Percentiles rank a stretch among this genome's conserved stretches.
Conservation (phyloP, 2,329 filamentous ascomycete genomes). For the Ascochyta rabiei region DNA sequence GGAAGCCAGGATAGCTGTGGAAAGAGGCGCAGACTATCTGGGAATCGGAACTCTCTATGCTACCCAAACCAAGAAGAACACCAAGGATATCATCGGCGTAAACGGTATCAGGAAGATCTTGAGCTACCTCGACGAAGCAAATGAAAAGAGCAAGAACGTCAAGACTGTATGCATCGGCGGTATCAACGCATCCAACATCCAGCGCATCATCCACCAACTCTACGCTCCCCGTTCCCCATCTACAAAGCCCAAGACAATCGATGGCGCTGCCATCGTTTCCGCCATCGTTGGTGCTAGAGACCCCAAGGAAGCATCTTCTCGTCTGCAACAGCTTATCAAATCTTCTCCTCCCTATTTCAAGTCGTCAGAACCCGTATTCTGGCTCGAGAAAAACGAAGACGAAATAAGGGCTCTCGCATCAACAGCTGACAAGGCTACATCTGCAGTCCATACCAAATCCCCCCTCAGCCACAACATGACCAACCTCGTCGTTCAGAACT, state of each 20-base stretch:
- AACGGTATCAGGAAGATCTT: slow-evolving; percentile 73
- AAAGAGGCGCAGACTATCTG: slow-evolving; percentile 84
- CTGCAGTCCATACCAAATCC: slow-evolving; percentile 64
- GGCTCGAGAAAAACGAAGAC: slow-evolving; percentile 25
- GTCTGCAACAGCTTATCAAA: slow-evolving; percentile 64
- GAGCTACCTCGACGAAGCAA: slow-evolving; percentile 58
- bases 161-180: slow-evolving; percentile 84
- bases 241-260: slow-evolving; percentile 62
- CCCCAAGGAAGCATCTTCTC: slow-evolving; percentile 66
- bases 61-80: slow-evolving; percentile 82
- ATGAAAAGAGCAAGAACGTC: slow-evolving; percentile 36
- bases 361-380: slow-evolving; percentile 24
- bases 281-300: slow-evolving; percentile 79
- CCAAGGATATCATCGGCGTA: slow-evolving; percentile 79
- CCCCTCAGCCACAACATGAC: slow-evolving; percentile 97
- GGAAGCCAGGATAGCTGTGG: slow-evolving; percentile 74
- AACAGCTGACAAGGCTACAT: slow-evolving; percentile 56
- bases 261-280: slow-evolving; percentile 88
- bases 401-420: slow-evolving; percentile 19
- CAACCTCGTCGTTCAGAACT: slow-evolving; percentile 93
- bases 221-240: slow-evolving; percentile 42
- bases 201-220: slow-evolving; percentile 76
- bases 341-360: slow-evolving; percentile 29
- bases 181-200: slow-evolving; percentile 77
- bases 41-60: slow-evolving; percentile 90